Evolutionary conservation across 2,329 filamentous ascomycete genomes (phyloP), one percentile per base, ranked within the genome.

Genomic region (Coniochaeta sp.): DNA sequence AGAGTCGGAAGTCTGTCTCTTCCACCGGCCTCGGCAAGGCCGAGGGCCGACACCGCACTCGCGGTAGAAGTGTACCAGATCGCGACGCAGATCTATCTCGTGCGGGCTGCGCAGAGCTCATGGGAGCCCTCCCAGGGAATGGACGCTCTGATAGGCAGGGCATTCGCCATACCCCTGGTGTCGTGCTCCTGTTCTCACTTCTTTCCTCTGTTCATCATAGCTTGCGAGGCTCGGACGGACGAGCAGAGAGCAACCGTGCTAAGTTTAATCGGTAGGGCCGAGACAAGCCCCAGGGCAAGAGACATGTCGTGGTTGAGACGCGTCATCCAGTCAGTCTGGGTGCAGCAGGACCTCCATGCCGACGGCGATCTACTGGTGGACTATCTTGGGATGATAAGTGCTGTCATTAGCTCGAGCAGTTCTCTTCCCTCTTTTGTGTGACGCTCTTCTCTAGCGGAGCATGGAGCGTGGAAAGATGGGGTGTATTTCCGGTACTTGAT

Each of bases 141-240:
- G 0, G 66, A 70, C 4, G 24, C 54, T 6, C 32, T 67, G 24
- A 55, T 66, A 26, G 65, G 63, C 24, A 26, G 28, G 16, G 65
- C 62, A 1, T 71, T 69, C 40, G 30, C 60, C 4, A 67, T 59
- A 42, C 19, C 47, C 12, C 5, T 28, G 8, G 4, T 16, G 2
- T 14, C 47, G 2, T 28, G 22, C 17, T 2, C 59, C 12, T 75
- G 72, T 30, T 58, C 64, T 10, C 72, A 73, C 60, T 70, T 72
- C 59, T 75, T 75, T 4, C 73, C 73, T 0, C 44, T 75, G 1
- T 65, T 74, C 17, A 71, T 75, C 22, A 55, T 75, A 0, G 70
- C 68, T 12, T 73, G 72, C 61, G 72, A 75, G 63, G 70, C 73
- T 16, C 62, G 65, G 7, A 69, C 63, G 2, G 73, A 75, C 5